Percentiles rank a stretch among this genome's conserved stretches.
Conservation (phyloP, 2,329 filamentous ascomycete genomes). For the Ambrosiella cleistominuta region DNA sequence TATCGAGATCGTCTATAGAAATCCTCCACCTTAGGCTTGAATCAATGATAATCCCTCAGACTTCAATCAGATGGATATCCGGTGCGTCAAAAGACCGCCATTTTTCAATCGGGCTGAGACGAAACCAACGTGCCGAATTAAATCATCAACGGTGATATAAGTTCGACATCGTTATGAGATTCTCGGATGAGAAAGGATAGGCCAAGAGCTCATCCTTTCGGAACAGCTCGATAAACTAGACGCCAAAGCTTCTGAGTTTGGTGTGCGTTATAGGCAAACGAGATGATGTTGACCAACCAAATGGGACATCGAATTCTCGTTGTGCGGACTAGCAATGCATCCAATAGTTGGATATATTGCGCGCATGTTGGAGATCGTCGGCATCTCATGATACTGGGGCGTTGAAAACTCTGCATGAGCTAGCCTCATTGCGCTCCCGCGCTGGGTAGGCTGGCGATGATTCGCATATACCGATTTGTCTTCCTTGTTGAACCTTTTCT, state of each 20-base stretch:
- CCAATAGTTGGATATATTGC: not conserved
- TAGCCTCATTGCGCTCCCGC: not conserved
- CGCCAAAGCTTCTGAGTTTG: not conserved
- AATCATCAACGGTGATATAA: no score
- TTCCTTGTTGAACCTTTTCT: conserved; percentile 15
- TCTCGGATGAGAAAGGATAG: not conserved
- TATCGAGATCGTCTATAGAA: no score
- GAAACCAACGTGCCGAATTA: no score
- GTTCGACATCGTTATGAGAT: not conserved
- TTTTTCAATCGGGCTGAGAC: no score
- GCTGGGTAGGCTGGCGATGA: not conserved
- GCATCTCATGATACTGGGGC: not conserved
- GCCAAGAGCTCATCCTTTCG: not conserved
- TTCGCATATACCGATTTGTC: not conserved
- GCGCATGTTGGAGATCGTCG: not conserved
- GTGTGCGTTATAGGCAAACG: not conserved
- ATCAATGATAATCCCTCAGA: no score
- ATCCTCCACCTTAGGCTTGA: no score
- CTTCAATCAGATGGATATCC: no score
- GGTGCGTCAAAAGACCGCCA: no score
- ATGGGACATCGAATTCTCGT: not conserved
- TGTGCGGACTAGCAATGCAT: not conserved
- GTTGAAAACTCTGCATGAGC: not conserved
- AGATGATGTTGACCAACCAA: not conserved
- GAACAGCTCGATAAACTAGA: not conserved